Percentiles rank a stretch among this genome's conserved stretches.
Conservation (phyloP, 257 asterid genomes). For the Ocimum tenuiflorum region DNA sequence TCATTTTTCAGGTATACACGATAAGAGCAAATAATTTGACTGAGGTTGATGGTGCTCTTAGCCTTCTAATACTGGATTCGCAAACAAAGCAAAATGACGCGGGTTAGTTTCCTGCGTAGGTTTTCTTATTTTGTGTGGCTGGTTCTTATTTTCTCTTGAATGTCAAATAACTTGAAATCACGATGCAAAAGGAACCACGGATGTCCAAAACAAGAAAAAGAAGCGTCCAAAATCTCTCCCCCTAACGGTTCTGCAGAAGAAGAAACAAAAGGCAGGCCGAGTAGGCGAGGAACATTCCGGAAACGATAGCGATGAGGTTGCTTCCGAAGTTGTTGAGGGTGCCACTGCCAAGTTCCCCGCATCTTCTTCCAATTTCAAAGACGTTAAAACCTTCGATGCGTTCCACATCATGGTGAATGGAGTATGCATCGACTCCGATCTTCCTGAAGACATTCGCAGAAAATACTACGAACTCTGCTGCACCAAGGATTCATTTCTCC, state of each 20-base stretch:
- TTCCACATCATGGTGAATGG: constrained; percentile 59
- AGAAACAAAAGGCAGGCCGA: constrained; percentile 28
- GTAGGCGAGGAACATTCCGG: constrained; percentile 48
- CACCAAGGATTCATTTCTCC: constrained; percentile 47
- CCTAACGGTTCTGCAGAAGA: constrained; percentile 36
- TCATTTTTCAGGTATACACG: constrained; percentile 41
- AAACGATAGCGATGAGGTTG: constrained; percentile 62
- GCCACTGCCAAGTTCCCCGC: constrained; percentile 38
- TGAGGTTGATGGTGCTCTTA: constrained; percentile 89
- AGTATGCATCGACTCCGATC: constrained; percentile 49
- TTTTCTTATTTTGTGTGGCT: background rate
- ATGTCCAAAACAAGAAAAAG: constrained; percentile 33
- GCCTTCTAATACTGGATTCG: constrained; percentile 70
- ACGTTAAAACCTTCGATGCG: constrained; percentile 44
- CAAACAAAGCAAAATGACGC: constrained; percentile 55
- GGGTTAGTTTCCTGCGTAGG: constrained; percentile 39
- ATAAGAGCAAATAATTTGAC: constrained; percentile 64
- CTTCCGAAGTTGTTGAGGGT: constrained; percentile 62
- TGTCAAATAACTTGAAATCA: background rate
- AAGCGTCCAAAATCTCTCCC: constrained; percentile 51
- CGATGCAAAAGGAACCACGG: constrained; percentile 31
- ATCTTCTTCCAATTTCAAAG: constrained; percentile 35
- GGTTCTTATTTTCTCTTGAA: background rate
- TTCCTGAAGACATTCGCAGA: constrained; percentile 39
- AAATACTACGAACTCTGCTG: constrained; percentile 58